A percentile compares a stretch with the other conserved stretches of the same genome.
These are phyloP conservation scores for Globisporangium cederbergense DNA, from an alignment of 352 stramenopile species.

Conservation along the genomic window DNA sequence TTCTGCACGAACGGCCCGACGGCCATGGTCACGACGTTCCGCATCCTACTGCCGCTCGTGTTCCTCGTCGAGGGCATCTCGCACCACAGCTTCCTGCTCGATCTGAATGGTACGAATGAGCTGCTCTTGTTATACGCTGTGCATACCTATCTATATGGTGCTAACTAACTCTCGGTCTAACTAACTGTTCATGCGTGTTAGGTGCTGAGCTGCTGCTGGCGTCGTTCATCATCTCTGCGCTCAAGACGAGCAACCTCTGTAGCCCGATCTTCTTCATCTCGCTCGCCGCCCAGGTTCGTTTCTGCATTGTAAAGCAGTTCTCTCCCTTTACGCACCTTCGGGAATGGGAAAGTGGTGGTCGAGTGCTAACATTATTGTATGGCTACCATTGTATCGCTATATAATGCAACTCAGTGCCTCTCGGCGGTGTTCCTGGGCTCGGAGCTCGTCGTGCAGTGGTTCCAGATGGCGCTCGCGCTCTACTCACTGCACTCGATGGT, in stretches of 20 bases:
- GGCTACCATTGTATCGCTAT: neutral
- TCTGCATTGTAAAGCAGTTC: no score
- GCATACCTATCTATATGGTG: neutral
- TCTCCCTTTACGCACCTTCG: no score
- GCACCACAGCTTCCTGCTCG: slow-evolving; percentile 87
- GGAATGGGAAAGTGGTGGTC: neutral
- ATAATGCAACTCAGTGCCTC: slow-evolving; percentile 40
- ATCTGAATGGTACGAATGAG: slow-evolving; percentile 67
- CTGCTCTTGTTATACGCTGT: neutral
- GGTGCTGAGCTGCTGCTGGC: slow-evolving; percentile 78
- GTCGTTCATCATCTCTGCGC: slow-evolving; percentile 82
- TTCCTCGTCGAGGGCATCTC: slow-evolving; percentile 87
- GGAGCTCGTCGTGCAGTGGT: slow-evolving; percentile 81
- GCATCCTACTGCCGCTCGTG: slow-evolving; percentile 77
- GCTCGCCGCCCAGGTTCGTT: slow-evolving; percentile 60
- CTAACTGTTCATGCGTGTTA: slow-evolving; percentile 16
- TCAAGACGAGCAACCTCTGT: slow-evolving; percentile 85
- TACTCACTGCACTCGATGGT: slow-evolving; percentile 83
- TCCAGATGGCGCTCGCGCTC: slow-evolving; percentile 76
- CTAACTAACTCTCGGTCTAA: neutral
- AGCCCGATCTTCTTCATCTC: slow-evolving; percentile 84
- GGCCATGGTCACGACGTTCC: slow-evolving; percentile 85
- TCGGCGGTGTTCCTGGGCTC: slow-evolving; percentile 81
- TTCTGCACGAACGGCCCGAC: slow-evolving; percentile 82
- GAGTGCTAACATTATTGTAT: neutral